Evolutionary conservation across 768 basidiomycete species (phyloP), one percentile per base, ranked within the genome.

Genomic region (Rubroboletus pulcherrimus): DNA sequence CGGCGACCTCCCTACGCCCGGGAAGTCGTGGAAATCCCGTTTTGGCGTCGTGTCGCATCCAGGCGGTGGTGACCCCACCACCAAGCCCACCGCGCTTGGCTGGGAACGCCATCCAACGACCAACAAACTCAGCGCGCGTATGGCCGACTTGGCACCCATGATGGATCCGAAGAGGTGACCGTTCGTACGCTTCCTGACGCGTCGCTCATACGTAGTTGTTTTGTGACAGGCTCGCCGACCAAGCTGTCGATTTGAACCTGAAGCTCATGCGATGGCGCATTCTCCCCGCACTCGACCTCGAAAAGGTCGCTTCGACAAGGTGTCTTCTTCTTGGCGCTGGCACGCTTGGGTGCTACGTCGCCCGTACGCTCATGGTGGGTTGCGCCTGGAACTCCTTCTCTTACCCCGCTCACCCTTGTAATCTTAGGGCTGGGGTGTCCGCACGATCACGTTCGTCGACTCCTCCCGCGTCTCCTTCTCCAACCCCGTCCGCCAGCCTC

Each of bases 181-280:
- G 11, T n/a, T 10, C 9, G 2, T 29, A 6, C 5, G 8, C 26
- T 50, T 17, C 51, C 34, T 45, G 31, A 45, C 21, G 5, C 10
- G 21, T 45, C 29, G 15, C n/a, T 39, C 38, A n/a, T 39, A 9
- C n/a, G 38, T n/a, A 9, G 2, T 49, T 6, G 7, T 3, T 9
- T 33, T 6, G 44, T 34, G 11, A 30, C 59, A 93, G 93, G 62
- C 81, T 98, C 5, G 95, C 96, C 1, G 86, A 91, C 60, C 96
- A 99, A 71, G 97, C 97, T 0, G 93, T 98, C n/a, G 94, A 98
- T 72, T 77, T 99, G 39, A 99, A 98, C 67, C 77, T 98, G 46
- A 98, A 98, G 68, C 80, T 99, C 40, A 98, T 99, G 96, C 83
- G 93, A 19, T 98, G 96, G 96, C 82, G 96, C 19, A 93, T 98